Base-by-base conservation (phyloP, 2,329 filamentous ascomycete genomes). In the Sphaerulina populicola region DNA sequence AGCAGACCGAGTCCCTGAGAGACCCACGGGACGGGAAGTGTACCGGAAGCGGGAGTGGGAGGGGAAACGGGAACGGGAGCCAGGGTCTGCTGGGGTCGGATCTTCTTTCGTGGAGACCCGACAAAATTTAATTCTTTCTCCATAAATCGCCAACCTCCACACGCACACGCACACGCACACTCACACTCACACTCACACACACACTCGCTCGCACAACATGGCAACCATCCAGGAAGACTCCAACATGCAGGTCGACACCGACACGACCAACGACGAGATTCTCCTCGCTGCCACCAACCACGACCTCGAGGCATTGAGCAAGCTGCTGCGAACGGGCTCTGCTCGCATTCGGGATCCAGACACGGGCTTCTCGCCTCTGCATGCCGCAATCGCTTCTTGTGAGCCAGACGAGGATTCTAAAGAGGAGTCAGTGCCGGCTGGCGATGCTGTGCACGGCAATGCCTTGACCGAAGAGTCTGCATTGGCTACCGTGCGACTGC, bases 281-380 rank as follows among this genome's bases (percentile, higher is more conserved):
- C 77, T 87, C 48, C 77, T 84, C 43, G 81, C 81, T 18, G 77
- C 83, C 33, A 76, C 82, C 4, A 76, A 83, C 59, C 83, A 86
- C 68, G 77, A 95, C 67, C 70, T 83, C 12, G 68, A 77, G 33
- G 76, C 77, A 44, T 77, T 95, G 38, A 83, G 83, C 66, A 77
- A 78, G 50, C 78, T 94, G 6, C 78, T 94, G 55, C 75, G 78
- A 62, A 76, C 72, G 47, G 71, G 74, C 83, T 72, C 72, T 87
- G 74, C 30, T 89, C 85, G 66, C 36, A 81, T 85, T 4, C 88
- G 91, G 68, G 91, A 97, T 64, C 79, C 85, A 5, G 81, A 84
- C 54, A 95, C 90, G 0, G 87, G 88, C 54, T 88, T 85, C 68
- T 89, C 89, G 7, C 89, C 91, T 8, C 77, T 97, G 11, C 93